A percentile compares a stretch with the other conserved stretches of the same genome.
Evolutionary conservation across 352 stramenopile species (phyloP).

Genomic region (Pythium guiyangense): DNA sequence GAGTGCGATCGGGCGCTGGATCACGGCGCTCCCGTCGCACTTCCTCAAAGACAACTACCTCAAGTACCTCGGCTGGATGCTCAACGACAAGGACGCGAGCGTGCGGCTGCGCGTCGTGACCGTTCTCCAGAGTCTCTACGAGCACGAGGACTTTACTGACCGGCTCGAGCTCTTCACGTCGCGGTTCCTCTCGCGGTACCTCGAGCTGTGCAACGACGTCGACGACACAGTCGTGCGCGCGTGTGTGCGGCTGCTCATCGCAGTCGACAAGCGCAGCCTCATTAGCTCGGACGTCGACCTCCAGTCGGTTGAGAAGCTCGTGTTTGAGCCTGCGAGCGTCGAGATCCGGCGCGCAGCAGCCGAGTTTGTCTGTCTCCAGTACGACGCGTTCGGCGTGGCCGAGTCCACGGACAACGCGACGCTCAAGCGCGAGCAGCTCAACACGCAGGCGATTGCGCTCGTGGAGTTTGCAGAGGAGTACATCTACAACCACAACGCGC

Average conservation of each 20-base stretch:
- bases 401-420: constrained; percentile 52
- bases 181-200: constrained; percentile 68
- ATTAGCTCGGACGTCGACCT: constrained; percentile 78
- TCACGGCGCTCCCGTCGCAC: constrained; percentile 77
- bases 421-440: constrained; percentile 79
- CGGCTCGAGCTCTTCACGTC: constrained; percentile 79
- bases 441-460: constrained; percentile 83
- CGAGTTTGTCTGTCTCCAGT: constrained; percentile 86
- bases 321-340: constrained; percentile 70
- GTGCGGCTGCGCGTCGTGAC: constrained; percentile 84
- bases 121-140: constrained; percentile 83
- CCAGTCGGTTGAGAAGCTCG: constrained; percentile 69
- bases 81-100: constrained; percentile 85
- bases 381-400: constrained; percentile 82
- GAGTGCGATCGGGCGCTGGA: constrained; percentile 80
- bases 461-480: constrained; percentile 89
- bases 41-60: constrained; percentile 94
- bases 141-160: constrained; percentile 54
- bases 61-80: constrained; percentile 96
- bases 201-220: constrained; percentile 81
- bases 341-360: constrained; percentile 76
- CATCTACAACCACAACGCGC: constrained; percentile 60
- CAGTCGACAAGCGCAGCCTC: constrained; percentile 77
- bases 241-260: constrained; percentile 71
- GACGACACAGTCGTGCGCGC: constrained; percentile 66